phyloP scores from a whole-genome alignment of 768 basidiomycete genomes.

The Lactarius quietus region DNA sequence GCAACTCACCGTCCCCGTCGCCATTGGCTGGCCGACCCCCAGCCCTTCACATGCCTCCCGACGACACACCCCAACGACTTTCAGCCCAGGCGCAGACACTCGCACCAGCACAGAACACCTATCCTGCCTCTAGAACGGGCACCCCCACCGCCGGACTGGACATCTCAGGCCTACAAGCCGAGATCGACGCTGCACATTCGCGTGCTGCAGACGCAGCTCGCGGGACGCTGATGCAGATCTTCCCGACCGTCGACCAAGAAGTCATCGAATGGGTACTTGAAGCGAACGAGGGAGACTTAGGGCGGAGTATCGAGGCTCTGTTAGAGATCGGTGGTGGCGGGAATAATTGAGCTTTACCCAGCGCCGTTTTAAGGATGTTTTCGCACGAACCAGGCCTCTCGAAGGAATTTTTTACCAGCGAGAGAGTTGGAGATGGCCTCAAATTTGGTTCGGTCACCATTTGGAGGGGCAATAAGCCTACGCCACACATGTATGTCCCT shows the following conservation, averaged over 20 bases:
- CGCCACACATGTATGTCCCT: not conserved
- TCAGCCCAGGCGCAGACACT: slow-evolving; percentile 8
- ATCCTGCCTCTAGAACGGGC: slow-evolving; percentile 18
- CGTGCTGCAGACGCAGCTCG: slow-evolving; percentile 66
- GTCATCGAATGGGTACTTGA: slow-evolving; percentile 88
- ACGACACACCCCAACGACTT: slow-evolving; percentile 47
- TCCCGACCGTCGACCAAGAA: slow-evolving; percentile 78
- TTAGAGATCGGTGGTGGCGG: slow-evolving; percentile 60
- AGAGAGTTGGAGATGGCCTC: not conserved
- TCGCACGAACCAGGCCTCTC: not conserved
- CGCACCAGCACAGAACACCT: slow-evolving; percentile 5
- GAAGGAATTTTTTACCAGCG: not conserved
- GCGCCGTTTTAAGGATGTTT: not conserved
- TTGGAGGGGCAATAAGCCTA: not conserved
- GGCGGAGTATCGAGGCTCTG: slow-evolving; percentile 82
- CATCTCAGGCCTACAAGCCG: slow-evolving; percentile 61
- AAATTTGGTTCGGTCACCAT: not conserved
- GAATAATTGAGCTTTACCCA: slow-evolving; percentile 1
- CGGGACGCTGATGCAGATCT: slow-evolving; percentile 83
- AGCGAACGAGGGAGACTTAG: slow-evolving; percentile 84
- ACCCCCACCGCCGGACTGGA: slow-evolving; percentile 39
- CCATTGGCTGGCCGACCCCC: slow-evolving; percentile 26
- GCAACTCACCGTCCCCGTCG: slow-evolving; percentile 41
- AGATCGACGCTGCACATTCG: slow-evolving; percentile 76
- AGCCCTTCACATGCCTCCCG: slow-evolving; percentile 33